Percentiles rank a stretch among this genome's conserved stretches.
phyloP scores from a whole-genome alignment of 2,329 filamentous ascomycete genomes.

The Fusarium graminum region DNA sequence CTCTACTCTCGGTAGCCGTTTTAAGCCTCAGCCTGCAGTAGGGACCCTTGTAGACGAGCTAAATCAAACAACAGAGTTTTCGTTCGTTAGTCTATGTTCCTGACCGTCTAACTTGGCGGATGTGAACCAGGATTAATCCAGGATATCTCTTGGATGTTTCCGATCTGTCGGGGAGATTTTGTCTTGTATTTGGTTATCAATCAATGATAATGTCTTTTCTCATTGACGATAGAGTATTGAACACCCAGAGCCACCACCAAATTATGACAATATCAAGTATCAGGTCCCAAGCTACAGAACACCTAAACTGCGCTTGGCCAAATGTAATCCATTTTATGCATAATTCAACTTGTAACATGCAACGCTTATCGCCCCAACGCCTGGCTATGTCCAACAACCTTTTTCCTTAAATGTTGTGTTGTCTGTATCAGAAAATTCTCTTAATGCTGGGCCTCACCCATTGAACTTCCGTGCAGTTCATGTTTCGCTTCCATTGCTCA shows the following conservation, averaged over 20 bases:
- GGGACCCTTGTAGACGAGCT: conserved; percentile 32
- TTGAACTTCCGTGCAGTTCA: conserved; percentile 49
- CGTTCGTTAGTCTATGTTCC: conserved; percentile 17
- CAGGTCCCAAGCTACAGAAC: neutral
- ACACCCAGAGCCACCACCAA: neutral
- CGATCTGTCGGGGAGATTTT: conserved; percentile 8
- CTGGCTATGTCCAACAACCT: conserved; percentile 29
- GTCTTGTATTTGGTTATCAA: neutral
- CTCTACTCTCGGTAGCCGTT: conserved; percentile 26
- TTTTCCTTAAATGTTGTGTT: neutral
- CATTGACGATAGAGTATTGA: neutral
- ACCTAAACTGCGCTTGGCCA: conserved; percentile 5
- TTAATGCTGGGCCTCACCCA: conserved; percentile 53
- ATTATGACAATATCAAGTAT: neutral
- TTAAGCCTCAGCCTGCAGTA: conserved; percentile 37
- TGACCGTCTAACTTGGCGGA: neutral
- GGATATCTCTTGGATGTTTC: conserved; percentile 7
- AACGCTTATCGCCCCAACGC: conserved; percentile 40
- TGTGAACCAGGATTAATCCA: conserved; percentile 26
- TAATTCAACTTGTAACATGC: conserved; percentile 26
- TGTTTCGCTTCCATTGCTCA: conserved; percentile 45
- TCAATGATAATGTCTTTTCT: neutral
- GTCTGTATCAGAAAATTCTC: conserved; percentile 46
- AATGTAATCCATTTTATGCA: conserved; percentile 16
- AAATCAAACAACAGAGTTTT: conserved; percentile 26